Percentiles rank a stretch among this genome's conserved stretches.
Evolutionary conservation across 331 rosid genomes (phyloP).

Genomic region (Phaseolus coccineus): DNA sequence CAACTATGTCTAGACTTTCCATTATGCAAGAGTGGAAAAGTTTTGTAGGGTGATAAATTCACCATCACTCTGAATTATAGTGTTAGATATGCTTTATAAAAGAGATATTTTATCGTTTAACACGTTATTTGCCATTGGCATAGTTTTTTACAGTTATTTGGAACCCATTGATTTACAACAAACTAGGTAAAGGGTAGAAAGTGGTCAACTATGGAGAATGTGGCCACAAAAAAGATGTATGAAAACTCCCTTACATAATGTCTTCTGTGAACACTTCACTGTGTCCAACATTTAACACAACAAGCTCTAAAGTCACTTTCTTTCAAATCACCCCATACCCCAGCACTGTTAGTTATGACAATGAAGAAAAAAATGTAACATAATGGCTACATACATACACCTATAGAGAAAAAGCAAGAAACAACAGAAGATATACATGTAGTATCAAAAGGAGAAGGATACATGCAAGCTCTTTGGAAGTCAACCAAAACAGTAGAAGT

Average conservation of each 20-base stretch:
- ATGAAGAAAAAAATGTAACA: background rate
- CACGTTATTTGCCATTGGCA: background rate
- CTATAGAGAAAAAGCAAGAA: background rate
- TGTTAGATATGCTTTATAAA: background rate
- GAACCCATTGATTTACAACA: background rate
- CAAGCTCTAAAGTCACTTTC: slow-evolving; percentile 2
- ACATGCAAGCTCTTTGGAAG: background rate
- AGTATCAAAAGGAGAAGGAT: background rate
- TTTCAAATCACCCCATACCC: too few relatives aligned
- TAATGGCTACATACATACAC: background rate
- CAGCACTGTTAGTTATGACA: too few relatives aligned
- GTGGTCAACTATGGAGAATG: background rate
- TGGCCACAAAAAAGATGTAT: background rate
- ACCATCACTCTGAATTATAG: background rate
- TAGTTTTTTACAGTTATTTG: background rate
- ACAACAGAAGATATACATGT: background rate
- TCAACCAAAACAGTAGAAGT: background rate
- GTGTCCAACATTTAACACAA: background rate
- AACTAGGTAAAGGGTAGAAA: slow-evolving; percentile 1
- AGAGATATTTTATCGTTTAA: background rate
- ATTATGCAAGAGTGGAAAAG: background rate
- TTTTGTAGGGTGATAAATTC: background rate
- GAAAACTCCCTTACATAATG: background rate
- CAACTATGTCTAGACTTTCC: background rate
- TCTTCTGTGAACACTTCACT: background rate